Percentiles rank a stretch among this genome's conserved stretches.
Evolutionary conservation across 192 early-diverging fungal genomes (phyloP).

Genomic region (Coemansia sp.): DNA sequence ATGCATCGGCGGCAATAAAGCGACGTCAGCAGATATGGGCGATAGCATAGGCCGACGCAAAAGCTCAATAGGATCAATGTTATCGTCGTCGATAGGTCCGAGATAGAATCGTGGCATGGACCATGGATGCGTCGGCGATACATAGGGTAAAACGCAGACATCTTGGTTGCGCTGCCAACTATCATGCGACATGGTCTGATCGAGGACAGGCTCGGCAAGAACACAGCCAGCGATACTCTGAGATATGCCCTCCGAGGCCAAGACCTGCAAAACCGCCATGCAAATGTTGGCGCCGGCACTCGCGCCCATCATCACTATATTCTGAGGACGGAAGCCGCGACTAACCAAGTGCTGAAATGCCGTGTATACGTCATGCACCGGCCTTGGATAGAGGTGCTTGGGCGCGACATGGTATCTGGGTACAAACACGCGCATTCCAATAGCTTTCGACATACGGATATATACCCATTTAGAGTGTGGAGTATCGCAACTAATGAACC

Average conservation of each 20-base stretch:
- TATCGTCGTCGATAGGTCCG: constrained; percentile 10
- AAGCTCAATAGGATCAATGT: neutral
- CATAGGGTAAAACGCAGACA: constrained; percentile 14
- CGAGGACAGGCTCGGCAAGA: constrained; percentile 20
- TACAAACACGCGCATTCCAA: constrained; percentile 33
- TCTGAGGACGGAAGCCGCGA: constrained; percentile 19
- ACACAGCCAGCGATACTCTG: constrained; percentile 8
- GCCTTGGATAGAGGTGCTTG: constrained; percentile 20
- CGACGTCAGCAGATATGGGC: constrained; percentile 10
- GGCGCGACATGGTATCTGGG: constrained; percentile 31
- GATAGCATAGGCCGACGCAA: constrained; percentile 29
- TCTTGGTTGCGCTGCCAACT: constrained; percentile 31
- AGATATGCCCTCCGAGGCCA: neutral
- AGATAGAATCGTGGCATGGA: constrained; percentile 32
- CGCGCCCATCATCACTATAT: constrained; percentile 16
- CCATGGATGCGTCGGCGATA: neutral
- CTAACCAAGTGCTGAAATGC: constrained; percentile 14
- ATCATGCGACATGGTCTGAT: constrained; percentile 21
- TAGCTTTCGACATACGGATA: constrained; percentile 20
- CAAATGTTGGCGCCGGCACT: constrained; percentile 40
- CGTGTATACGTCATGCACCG: constrained; percentile 34
- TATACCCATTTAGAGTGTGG: constrained; percentile 18
- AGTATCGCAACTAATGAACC: constrained; percentile 21
- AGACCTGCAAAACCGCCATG: constrained; percentile 17
- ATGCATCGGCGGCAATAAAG: constrained; percentile 19